Evolutionary conservation across 148 eudicot genomes (phyloP).

Genomic region (Cornus suecica): DNA sequence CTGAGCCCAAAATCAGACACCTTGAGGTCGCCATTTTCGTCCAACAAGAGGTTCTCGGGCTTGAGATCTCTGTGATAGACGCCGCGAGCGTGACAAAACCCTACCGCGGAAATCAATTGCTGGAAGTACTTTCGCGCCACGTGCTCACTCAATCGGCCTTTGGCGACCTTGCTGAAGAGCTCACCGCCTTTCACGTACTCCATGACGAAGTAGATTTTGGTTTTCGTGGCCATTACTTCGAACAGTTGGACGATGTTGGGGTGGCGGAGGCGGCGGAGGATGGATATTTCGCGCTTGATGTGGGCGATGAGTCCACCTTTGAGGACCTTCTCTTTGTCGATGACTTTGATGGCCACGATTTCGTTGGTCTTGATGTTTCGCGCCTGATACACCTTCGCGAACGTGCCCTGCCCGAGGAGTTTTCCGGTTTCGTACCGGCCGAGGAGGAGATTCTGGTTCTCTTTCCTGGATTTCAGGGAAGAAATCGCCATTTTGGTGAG

Average conservation of each 20-base stretch:
- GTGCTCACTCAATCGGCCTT: conserved; percentile 52
- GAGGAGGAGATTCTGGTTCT: conserved; percentile 29
- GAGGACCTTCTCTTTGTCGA: conserved; percentile 60
- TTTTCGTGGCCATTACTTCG: conserved; percentile 64
- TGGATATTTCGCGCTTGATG: conserved; percentile 57
- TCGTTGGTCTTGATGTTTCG: conserved; percentile 35
- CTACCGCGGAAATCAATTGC: conserved; percentile 51
- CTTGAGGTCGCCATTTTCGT: conserved; percentile 56
- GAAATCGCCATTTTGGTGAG: not conserved
- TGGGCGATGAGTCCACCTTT: conserved; percentile 53
- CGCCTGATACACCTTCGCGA: conserved; percentile 60
- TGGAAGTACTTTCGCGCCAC: conserved; percentile 59
- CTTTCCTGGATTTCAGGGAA: conserved; percentile 15
- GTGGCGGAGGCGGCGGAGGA: conserved; percentile 54
- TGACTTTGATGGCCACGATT: conserved; percentile 50
- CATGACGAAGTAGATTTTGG: conserved; percentile 63
- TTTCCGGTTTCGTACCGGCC: conserved; percentile 53
- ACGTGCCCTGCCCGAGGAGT: conserved; percentile 54
- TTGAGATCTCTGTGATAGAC: conserved; percentile 61
- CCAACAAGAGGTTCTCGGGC: conserved; percentile 53
- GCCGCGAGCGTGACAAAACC: conserved; percentile 60
- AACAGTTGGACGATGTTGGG: conserved; percentile 61
- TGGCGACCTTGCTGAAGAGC: conserved; percentile 54
- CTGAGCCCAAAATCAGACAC: conserved; percentile 67
- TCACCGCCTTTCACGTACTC: conserved; percentile 64